Conservation (phyloP, 2,329 filamentous ascomycete species). For the Xylariaceae sp. region DNA sequence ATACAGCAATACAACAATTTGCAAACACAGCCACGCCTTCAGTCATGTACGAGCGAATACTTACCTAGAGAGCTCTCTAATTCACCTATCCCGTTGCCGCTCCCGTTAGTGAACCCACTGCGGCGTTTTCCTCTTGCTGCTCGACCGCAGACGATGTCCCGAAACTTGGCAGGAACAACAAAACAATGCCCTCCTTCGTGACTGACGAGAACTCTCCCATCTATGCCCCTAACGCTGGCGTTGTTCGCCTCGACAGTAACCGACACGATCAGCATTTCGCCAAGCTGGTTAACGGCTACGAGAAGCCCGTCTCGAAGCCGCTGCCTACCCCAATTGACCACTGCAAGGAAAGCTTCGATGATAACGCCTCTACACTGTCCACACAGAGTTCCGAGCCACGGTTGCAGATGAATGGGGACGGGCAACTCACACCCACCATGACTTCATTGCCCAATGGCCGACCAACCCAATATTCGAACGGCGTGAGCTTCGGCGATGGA, state of each 20-base stretch:
- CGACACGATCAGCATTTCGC: conserved; percentile 40
- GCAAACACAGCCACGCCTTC: not conserved
- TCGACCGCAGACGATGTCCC: conserved; percentile 15
- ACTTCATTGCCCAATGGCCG: conserved; percentile 64
- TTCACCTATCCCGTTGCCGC: not conserved
- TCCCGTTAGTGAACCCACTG: not conserved
- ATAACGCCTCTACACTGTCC: conserved; percentile 58
- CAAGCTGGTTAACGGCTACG: conserved; percentile 32
- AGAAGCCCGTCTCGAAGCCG: conserved; percentile 43
- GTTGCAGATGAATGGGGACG: conserved; percentile 51
- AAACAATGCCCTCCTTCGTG: conserved; percentile 61
- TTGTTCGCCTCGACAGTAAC: conserved; percentile 38
- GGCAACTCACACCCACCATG: conserved; percentile 59
- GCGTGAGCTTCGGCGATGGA: conserved; percentile 41
- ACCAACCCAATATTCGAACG: conserved; percentile 46
- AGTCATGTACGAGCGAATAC: conserved; percentile 3
- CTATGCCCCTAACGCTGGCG: conserved; percentile 38
- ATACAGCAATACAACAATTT: not conserved
- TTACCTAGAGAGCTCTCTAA: conserved; percentile 12
- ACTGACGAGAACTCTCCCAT: conserved; percentile 48
- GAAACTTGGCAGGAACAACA: conserved; percentile 8
- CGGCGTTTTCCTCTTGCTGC: conserved; percentile 8
- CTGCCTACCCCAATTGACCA: conserved; percentile 45
- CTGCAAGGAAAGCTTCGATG: conserved; percentile 58
- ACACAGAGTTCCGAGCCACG: conserved; percentile 57